These are phyloP conservation scores for Rhodotorula sp. DNA, from an alignment of 1,284 basidiomycete species.

Conservation along the genomic window DNA sequence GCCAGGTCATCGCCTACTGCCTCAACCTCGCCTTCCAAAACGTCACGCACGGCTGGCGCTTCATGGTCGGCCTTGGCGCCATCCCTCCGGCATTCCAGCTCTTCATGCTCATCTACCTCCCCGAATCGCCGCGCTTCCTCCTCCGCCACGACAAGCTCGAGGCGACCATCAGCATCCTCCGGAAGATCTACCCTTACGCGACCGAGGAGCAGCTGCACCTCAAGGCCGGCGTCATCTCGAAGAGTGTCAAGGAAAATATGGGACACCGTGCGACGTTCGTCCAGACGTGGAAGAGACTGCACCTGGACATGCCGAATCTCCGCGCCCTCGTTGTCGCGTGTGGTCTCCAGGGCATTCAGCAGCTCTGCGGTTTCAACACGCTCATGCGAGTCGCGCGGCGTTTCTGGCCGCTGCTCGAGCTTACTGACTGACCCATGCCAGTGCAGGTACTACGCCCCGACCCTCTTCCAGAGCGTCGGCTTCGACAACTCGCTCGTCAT, in stretches of 20 bases:
- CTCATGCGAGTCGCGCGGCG: slow-evolving; percentile 55
- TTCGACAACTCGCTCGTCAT: slow-evolving; percentile 77
- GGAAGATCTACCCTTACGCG: slow-evolving; percentile 66
- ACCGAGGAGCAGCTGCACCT: slow-evolving; percentile 63
- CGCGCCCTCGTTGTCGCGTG: slow-evolving; percentile 63
- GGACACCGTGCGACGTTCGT: slow-evolving; percentile 58
- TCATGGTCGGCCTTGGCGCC: slow-evolving; percentile 61
- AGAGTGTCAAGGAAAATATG: slow-evolving; percentile 64
- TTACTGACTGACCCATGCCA: slow-evolving; percentile 74
- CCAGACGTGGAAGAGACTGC: slow-evolving; percentile 37
- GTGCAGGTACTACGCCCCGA: slow-evolving; percentile 61
- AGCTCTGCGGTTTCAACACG: slow-evolving; percentile 65
- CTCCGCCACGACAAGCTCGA: slow-evolving; percentile 59
- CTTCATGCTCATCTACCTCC: slow-evolving; percentile 62
- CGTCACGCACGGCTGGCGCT: slow-evolving; percentile 68
- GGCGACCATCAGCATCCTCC: slow-evolving; percentile 58
- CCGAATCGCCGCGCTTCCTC: slow-evolving; percentile 74
- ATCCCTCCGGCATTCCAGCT: slow-evolving; percentile 58
- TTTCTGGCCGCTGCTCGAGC: slow-evolving; percentile 74
- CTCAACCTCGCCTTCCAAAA: slow-evolving; percentile 61
- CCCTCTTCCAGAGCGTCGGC: slow-evolving; percentile 74
- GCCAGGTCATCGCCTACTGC: slow-evolving; percentile 48
- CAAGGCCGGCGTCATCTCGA: slow-evolving; percentile 62
- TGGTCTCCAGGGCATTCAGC: slow-evolving; percentile 77
- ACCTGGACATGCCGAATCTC: slow-evolving; percentile 34